These are phyloP conservation scores for Tulasnella calospora DNA, from an alignment of 768 basidiomycete genomes.

Conservation along the genomic window DNA sequence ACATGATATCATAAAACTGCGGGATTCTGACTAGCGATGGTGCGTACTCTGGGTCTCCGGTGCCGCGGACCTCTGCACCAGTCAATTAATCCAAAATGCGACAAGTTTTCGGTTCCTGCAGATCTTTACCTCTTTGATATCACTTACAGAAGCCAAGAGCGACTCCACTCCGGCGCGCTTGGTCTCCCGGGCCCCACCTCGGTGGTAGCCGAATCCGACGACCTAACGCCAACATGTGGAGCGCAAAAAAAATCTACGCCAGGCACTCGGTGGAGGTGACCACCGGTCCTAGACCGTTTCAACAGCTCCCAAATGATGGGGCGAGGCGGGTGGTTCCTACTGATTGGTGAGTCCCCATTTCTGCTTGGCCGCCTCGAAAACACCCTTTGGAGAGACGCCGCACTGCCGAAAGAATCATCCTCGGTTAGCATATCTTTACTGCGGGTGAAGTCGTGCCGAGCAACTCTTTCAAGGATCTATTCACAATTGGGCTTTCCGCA, in stretches of 20 bases:
- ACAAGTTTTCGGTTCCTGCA: background rate
- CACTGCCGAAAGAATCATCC: background rate
- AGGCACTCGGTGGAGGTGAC: background rate
- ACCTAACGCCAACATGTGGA: background rate
- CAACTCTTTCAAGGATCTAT: background rate
- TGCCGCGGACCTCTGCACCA: too few relatives aligned
- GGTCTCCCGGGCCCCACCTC: background rate
- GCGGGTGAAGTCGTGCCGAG: slow-evolving; percentile 29
- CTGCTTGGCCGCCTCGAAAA: too few relatives aligned
- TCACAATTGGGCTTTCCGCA: background rate
- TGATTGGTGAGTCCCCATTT: background rate
- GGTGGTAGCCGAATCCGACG: background rate
- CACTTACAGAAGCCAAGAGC: background rate
- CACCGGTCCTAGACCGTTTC: background rate
- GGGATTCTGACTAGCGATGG: too few relatives aligned
- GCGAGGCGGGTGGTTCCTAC: background rate
- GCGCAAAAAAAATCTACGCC: background rate
- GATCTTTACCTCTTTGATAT: background rate
- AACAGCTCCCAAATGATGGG: background rate
- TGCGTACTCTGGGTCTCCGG: too few relatives aligned
- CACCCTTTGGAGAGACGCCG: background rate
- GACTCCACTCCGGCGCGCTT: background rate
- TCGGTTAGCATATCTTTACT: background rate
- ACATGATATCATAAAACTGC: too few relatives aligned
- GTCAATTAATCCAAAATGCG: background rate